Base-by-base conservation (phyloP, 31 red algal genomes). In the Bonnemaisonia californica region DNA sequence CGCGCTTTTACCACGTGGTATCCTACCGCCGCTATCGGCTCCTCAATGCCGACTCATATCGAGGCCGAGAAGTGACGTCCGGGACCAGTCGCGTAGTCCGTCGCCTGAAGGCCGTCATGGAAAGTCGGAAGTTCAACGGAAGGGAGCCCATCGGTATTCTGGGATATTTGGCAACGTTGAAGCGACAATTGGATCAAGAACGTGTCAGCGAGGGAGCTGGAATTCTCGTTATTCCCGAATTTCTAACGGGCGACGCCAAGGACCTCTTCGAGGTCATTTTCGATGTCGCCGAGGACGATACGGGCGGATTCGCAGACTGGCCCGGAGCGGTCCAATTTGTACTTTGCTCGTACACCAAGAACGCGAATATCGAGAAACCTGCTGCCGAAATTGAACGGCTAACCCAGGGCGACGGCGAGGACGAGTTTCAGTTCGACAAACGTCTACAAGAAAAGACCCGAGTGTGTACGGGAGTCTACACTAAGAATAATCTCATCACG, bases 331-430 rank as follows among this genome's bases (percentile, higher is more conserved):
- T 65, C 21, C 61, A 65, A 26, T 65, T 22, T 0, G 4, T 69
- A 34, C 64, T 69, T 27, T 34, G 64, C 5, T 37, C 1, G 64
- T 69, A 69, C 64, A 34, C 64, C 64, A 29, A 27, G n/a, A 34
- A 69, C 33, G 31, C 31, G 5, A 38, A n/a, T 21, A 69, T 69
- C 33, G 64, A 32, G 33, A 9, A 24, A 19, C 31, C 39, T 5
- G 13, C 39, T 19, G 64, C n/a, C n/a, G n/a, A n/a, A n/a, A n/a
- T n/a, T n/a, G n/a, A n/a, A n/a, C n/a, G n/a, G n/a, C n/a, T n/a
- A 69, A 5, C 22, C 0, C 64, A 69, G 0, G 39, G 39, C n/a
- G 27, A 24, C n/a, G 64, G 33, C 9, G 64, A 69, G 33, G 23
- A 8, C 4, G 64, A 69, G 19, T 21, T 69, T 23, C 0, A 8